Evolutionary conservation across 1,139 yeast genomes (phyloP), one percentile per base, ranked within the genome.

Genomic region (Petasospora rhodanensis): DNA sequence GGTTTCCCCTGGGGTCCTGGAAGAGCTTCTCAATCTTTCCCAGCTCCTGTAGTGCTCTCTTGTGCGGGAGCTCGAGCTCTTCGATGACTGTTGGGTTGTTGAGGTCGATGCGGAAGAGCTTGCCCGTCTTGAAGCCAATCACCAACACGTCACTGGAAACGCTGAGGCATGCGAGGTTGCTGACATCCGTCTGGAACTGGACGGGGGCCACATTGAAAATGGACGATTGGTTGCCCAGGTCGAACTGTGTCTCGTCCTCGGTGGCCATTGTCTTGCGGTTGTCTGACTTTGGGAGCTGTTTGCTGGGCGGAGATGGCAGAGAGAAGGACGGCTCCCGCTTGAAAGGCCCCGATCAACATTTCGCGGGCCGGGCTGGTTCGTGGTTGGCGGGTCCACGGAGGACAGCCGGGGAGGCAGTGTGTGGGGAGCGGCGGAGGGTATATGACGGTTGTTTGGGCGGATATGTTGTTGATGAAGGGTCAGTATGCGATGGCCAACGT

Each of bases 61-160:
- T 47, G 22, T 43, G 44, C 1, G 61, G 49, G 1, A 57, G 49
- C 7, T 50, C 54, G 4, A 62, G 42, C 16, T 48, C 51, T 14
- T 64, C 66, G 7, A 76, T 75, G 7, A 61, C 59, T 29, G 74
- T 72, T 0, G 83, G 83, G 34, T 63, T 64, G 32, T 69, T 71
- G 37, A 76, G 52, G 42, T 76, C 75, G 22, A 76, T 74, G 22
- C 78, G 56, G 38, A 71, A 65, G 18, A 76, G 56, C 14, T 62
- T 46, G 1, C 74, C 73, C 4, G 62, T 56, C 29, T 57, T 55
- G 31, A 71, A 58, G 0, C 76, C 69, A 30, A 76, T 52, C 34
- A 67, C 64, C 8, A 76, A 61, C 12, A 68, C 55, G 45, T 76
- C 76, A 43, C 64, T 64, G 13, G 66, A 55, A 7, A 73, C 79